These are phyloP conservation scores for Pseudevernia furfuracea DNA, from an alignment of 495 filamentous ascomycete genomes.

Conservation along the genomic window DNA sequence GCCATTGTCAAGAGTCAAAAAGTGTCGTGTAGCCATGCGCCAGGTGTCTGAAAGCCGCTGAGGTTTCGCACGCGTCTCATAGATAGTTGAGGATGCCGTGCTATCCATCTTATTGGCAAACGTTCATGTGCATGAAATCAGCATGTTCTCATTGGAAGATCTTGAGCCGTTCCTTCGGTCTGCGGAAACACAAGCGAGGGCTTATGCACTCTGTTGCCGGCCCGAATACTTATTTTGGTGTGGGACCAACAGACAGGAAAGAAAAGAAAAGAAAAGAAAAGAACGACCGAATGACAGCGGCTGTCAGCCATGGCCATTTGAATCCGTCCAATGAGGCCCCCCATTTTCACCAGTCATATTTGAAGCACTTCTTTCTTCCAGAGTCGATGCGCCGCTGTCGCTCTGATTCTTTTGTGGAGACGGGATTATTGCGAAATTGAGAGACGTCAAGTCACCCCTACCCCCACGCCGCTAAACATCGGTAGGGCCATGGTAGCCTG, in stretches of 20 bases:
- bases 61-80: neutral
- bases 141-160: neutral
- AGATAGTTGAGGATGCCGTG: neutral
- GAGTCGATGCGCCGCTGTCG: neutral
- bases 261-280: neutral
- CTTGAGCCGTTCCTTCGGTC: neutral
- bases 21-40: neutral
- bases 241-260: neutral
- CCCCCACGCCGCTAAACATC: conserved; percentile 1
- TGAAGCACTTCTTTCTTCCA: neutral
- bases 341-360: neutral
- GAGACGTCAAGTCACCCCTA: neutral
- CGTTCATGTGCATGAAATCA: neutral
- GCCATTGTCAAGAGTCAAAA: neutral
- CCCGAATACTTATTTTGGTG: conserved; percentile 2
- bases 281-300: neutral
- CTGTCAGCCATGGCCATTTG: conserved; percentile 1
- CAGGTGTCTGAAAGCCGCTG: no score
- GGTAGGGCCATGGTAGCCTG: neutral
- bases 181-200: neutral
- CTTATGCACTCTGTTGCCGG: neutral
- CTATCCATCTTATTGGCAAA: neutral
- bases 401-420: neutral
- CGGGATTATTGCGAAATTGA: neutral
- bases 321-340: neutral